Evolutionary conservation across 1,284 basidiomycete species (phyloP).

Genomic region (Erythrobasidium hasegawianum): DNA sequence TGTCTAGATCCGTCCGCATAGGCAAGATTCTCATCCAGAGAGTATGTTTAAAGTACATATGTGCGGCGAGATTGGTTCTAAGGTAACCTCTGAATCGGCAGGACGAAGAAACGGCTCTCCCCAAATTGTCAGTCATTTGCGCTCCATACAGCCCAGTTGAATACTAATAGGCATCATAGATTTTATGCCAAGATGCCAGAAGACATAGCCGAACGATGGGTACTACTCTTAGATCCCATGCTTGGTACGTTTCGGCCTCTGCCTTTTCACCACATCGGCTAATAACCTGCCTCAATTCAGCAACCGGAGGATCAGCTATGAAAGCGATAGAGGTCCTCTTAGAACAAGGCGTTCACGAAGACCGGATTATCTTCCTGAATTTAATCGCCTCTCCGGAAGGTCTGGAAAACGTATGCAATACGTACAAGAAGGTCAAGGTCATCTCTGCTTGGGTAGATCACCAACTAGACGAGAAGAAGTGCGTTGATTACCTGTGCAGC

Average conservation of each 20-base stretch:
- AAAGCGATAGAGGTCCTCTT: slow-evolving; percentile 93
- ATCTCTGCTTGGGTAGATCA: slow-evolving; percentile 97
- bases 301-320: slow-evolving; percentile 95
- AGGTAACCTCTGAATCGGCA: slow-evolving; percentile 46
- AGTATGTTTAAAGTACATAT: slow-evolving; percentile 53
- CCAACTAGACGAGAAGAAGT: slow-evolving; percentile 72
- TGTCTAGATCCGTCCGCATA: slow-evolving; percentile 60
- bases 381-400: slow-evolving; percentile 91
- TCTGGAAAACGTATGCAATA: slow-evolving; percentile 71
- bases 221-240: slow-evolving; percentile 95
- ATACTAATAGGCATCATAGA: background rate
- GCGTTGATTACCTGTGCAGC: slow-evolving; percentile 60
- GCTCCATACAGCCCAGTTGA: background rate
- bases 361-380: slow-evolving; percentile 95
- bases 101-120: slow-evolving; percentile 86
- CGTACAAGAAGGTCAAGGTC: slow-evolving; percentile 78
- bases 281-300: slow-evolving; percentile 52
- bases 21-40: slow-evolving; percentile 93
- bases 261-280: background rate
- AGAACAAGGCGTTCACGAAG: slow-evolving; percentile 75
- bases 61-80: background rate
- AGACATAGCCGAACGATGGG: slow-evolving; percentile 86
- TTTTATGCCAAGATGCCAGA: slow-evolving; percentile 74
- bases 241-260: slow-evolving; percentile 59
- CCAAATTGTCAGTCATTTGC: slow-evolving; percentile 67